Conservation (phyloP, 1,139 yeast species). For the Hyphopichia burtonii region DNA sequence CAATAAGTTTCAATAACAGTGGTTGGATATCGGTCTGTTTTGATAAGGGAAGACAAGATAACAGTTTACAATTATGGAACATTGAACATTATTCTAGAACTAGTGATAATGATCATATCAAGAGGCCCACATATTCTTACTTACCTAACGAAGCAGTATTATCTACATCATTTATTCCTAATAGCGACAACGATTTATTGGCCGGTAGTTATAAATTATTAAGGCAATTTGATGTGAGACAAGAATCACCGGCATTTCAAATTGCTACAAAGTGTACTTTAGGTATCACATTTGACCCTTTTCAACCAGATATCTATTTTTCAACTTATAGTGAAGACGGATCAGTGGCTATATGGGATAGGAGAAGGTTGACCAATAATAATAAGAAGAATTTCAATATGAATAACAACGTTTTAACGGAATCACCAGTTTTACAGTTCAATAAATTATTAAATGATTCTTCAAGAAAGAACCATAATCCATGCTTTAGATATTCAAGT, state of each 20-base stretch:
- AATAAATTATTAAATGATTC: constrained; percentile 66
- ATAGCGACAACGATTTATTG: constrained; percentile 53
- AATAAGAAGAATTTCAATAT: constrained; percentile 11
- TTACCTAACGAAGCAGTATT: constrained; percentile 74
- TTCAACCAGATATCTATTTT: constrained; percentile 57
- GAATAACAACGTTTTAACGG: constrained; percentile 28
- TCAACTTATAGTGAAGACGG: constrained; percentile 84
- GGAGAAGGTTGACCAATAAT: constrained; percentile 54
- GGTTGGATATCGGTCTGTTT: constrained; percentile 76
- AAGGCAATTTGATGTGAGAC: constrained; percentile 74
- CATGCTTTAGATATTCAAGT: constrained; percentile 71
- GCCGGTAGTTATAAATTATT: constrained; percentile 79
- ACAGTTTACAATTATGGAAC: constrained; percentile 80
- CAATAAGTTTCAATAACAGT: constrained; percentile 64
- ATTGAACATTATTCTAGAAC: constrained; percentile 54
- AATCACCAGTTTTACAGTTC: constrained; percentile 65
- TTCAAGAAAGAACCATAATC: constrained; percentile 58
- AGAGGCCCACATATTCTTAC: constrained; percentile 58
- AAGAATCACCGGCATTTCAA: constrained; percentile 69
- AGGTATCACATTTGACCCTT: constrained; percentile 70
- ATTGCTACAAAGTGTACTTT: constrained; percentile 73
- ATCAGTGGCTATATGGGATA: constrained; percentile 82
- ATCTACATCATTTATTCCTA: constrained; percentile 66
- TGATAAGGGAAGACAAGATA: constrained; percentile 78
- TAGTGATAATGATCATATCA: constrained; percentile 42